These are phyloP conservation scores for Backusella westeae DNA, from an alignment of 192 early-diverging fungal species.

Conservation along the genomic window DNA sequence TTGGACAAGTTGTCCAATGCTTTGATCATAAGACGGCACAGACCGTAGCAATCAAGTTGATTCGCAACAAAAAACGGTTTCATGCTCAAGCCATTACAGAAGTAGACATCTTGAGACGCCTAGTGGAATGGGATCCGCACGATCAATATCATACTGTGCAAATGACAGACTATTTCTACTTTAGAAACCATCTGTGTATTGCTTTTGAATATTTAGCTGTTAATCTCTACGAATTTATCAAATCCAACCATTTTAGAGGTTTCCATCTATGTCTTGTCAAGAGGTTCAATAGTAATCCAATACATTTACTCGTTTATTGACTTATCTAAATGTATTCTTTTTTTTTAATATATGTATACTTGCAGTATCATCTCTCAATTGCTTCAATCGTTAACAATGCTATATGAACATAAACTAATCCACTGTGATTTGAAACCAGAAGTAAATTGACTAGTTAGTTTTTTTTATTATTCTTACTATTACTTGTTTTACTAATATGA, in stretches of 20 bases:
- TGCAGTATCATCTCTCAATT: slow-evolving; percentile 78
- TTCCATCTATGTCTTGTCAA: slow-evolving; percentile 75
- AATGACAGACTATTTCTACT: slow-evolving; percentile 91
- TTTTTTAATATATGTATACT: not conserved
- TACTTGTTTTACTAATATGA: not conserved
- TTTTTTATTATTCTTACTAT: not conserved
- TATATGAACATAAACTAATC: slow-evolving; percentile 75
- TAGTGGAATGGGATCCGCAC: slow-evolving; percentile 83
- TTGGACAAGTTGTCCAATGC: slow-evolving; percentile 93
- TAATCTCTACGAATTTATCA: slow-evolving; percentile 98
- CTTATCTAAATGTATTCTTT: not conserved
- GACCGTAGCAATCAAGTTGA: slow-evolving; percentile 89
- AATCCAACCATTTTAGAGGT: slow-evolving; percentile 88
- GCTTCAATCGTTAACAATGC: slow-evolving; percentile 74
- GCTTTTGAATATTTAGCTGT: slow-evolving; percentile 91
- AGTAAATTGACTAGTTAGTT: slow-evolving; percentile 41
- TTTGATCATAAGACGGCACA: slow-evolving; percentile 89
- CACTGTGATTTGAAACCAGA: slow-evolving; percentile 99
- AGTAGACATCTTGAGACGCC: slow-evolving; percentile 85
- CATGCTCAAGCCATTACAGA: slow-evolving; percentile 94
- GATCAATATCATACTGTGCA: slow-evolving; percentile 79
- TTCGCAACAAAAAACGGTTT: slow-evolving; percentile 95
- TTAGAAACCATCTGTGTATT: slow-evolving; percentile 96
- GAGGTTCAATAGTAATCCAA: slow-evolving; percentile 35
- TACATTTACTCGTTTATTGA: not conserved